Conservation (phyloP, 441 rosid genomes). For the Theobroma grandiflorum region DNA sequence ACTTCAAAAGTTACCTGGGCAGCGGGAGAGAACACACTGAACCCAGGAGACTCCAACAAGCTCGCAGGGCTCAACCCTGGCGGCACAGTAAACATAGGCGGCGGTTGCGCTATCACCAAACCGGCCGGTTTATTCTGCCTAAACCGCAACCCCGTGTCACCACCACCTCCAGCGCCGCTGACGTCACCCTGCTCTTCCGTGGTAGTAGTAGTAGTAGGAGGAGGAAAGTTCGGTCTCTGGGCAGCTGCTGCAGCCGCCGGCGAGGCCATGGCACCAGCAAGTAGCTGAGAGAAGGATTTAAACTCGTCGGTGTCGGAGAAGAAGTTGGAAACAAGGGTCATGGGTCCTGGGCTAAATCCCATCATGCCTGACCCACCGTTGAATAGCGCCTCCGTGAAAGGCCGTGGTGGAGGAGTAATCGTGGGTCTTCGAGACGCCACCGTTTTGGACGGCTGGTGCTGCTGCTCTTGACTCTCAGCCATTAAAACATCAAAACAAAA, state of each 20-base stretch:
- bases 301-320: constrained; percentile 80
- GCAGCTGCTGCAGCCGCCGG: constrained; percentile 41
- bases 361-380: constrained; percentile 38
- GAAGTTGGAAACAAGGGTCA: constrained; percentile 81
- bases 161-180: constrained; percentile 34
- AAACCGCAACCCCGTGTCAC: constrained; percentile 51
- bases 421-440: constrained; percentile 50
- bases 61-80: constrained; percentile 65
- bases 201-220: not conserved
- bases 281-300: constrained; percentile 88
- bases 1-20: constrained; percentile 47
- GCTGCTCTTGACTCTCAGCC: constrained; percentile 41
- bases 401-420: constrained; percentile 77
- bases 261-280: constrained; percentile 82
- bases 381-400: constrained; percentile 53
- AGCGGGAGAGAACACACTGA: constrained; percentile 67
- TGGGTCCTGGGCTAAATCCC: constrained; percentile 94
- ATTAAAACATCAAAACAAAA: constrained; percentile 34
- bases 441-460: constrained; percentile 35
- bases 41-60: constrained; percentile 73
- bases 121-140: constrained; percentile 59
- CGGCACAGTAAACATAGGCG: constrained; percentile 59
- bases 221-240: constrained; percentile 20
- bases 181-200: constrained; percentile 23
- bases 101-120: constrained; percentile 57